Percentiles rank a stretch among this genome's conserved stretches.
phyloP scores from a whole-genome alignment of 331 rosid species.

The Pyracantha coccinea region DNA sequence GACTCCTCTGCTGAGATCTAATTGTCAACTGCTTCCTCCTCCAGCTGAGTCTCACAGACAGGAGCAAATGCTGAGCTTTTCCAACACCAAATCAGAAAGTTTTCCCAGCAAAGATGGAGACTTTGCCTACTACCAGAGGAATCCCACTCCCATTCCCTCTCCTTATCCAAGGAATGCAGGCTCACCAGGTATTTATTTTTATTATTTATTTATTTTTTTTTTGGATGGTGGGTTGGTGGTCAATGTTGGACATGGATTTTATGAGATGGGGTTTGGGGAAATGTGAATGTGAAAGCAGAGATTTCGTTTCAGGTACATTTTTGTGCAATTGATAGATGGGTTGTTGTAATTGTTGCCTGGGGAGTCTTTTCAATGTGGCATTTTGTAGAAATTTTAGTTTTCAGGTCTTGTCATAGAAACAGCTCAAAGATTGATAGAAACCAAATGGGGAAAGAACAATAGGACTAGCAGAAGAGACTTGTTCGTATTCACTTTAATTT shows the following conservation, averaged over 20 bases:
- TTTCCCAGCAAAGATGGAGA: slow-evolving; percentile 12
- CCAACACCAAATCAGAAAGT: slow-evolving; percentile 22
- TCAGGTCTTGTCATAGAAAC: slow-evolving; percentile 8
- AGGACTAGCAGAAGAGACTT: slow-evolving; percentile 6
- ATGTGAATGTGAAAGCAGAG: background rate
- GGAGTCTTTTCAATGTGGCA: slow-evolving; percentile 6
- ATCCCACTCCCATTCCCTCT: background rate
- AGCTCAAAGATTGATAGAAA: slow-evolving; percentile 5
- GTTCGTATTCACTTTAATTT: background rate
- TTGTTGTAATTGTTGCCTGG: background rate
- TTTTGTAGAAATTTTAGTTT: slow-evolving; percentile 7
- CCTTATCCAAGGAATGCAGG: slow-evolving; percentile 21
- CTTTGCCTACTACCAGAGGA: slow-evolving; percentile 21
- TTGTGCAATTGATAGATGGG: background rate
- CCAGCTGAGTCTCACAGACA: slow-evolving; percentile 11
- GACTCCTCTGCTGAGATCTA: slow-evolving; percentile 33
- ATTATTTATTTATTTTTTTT: background rate
- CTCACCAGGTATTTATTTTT: background rate
- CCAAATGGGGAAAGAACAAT: background rate
- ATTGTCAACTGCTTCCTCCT: background rate
- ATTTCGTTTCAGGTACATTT: background rate
- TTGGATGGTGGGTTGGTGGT: slow-evolving; percentile 1
- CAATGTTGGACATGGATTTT: background rate
- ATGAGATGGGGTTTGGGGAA: background rate
- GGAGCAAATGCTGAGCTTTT: slow-evolving; percentile 45